Conservation (phyloP, 192 early-diverging fungal genomes). For the Allomyces macrogynus region DNA sequence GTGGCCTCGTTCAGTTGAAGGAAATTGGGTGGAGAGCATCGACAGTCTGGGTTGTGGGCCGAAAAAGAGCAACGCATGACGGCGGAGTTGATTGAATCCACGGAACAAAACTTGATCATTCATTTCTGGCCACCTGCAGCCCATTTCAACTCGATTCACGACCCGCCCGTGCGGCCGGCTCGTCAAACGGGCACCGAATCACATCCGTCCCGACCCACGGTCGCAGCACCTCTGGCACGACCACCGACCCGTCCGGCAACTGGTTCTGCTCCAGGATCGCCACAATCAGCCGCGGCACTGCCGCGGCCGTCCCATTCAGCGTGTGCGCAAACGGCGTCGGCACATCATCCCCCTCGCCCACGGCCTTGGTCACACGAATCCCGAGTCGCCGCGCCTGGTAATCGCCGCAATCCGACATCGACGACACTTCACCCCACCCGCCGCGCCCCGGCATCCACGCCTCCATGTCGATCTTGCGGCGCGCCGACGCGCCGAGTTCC, state of each 20-base stretch:
- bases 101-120: no score
- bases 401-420: slow-evolving; percentile 81
- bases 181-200: slow-evolving; percentile 1
- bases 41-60: no score
- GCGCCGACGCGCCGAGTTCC: slow-evolving; percentile 79
- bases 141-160: no score
- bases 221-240: slow-evolving; percentile 44
- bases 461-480: slow-evolving; percentile 82
- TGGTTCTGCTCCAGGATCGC: slow-evolving; percentile 74
- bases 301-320: slow-evolving; percentile 80
- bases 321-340: slow-evolving; percentile 60
- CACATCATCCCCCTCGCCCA: slow-evolving; percentile 8
- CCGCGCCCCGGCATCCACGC: slow-evolving; percentile 89
- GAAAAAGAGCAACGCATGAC: no score
- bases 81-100: no score
- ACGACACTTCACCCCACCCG: slow-evolving; percentile 69
- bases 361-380: slow-evolving; percentile 25
- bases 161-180: no score
- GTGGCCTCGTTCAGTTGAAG: no score
- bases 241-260: slow-evolving; percentile 40
- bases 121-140: no score
- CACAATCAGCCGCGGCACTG: slow-evolving; percentile 71
- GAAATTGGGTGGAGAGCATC: no score
- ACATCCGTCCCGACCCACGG: slow-evolving; percentile 33
- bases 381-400: slow-evolving; percentile 72